These are phyloP conservation scores for Mycena metata DNA, from an alignment of 768 basidiomycete genomes.

Conservation along the genomic window DNA sequence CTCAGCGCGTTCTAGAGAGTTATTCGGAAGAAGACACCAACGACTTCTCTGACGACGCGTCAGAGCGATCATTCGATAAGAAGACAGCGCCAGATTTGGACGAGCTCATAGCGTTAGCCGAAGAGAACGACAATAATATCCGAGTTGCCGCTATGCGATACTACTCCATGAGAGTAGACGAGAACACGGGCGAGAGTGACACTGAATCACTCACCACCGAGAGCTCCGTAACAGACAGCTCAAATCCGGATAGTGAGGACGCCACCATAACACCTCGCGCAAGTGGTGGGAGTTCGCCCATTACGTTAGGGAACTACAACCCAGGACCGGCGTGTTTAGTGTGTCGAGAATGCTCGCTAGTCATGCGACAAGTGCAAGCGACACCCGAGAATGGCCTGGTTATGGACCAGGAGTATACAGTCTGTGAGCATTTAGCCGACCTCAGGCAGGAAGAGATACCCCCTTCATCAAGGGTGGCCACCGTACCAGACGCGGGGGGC, in stretches of 20 bases:
- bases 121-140: background rate
- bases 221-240: no score
- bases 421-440: slow-evolving; percentile 10
- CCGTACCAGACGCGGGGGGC: background rate
- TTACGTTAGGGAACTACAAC: background rate
- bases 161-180: slow-evolving; percentile 6
- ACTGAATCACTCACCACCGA: no score
- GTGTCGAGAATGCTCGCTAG: background rate
- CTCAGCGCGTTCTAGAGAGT: background rate
- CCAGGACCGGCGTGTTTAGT: background rate
- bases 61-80: background rate
- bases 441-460: background rate
- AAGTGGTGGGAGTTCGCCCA: background rate
- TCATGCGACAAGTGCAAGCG: background rate
- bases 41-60: no score
- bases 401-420: background rate
- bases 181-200: no score
- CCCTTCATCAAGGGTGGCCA: no score
- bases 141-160: slow-evolving; percentile 5
- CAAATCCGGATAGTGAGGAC: no score
- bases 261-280: background rate
- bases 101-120: background rate
- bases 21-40: slow-evolving; percentile 12
- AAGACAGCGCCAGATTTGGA: slow-evolving; percentile 7
- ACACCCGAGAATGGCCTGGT: slow-evolving; percentile 8